Conservation (phyloP, 1,284 basidiomycete genomes). For the Naganishia sp. region DNA sequence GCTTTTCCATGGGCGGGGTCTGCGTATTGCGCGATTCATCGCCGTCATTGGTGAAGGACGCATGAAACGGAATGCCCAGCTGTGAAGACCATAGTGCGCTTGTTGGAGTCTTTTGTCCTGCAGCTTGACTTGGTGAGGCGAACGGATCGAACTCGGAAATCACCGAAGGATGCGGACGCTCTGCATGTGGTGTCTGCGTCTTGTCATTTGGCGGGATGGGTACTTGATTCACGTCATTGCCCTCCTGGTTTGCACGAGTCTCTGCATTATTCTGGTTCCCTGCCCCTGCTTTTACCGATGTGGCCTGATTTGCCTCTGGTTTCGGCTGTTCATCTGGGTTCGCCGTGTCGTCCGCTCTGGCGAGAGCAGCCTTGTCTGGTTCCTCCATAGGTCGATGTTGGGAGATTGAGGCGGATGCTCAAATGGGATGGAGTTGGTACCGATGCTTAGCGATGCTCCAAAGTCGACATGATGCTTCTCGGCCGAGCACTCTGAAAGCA, state of each 20-base stretch:
- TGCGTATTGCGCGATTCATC: background rate
- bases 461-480: too few species aligned
- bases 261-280: too few species aligned
- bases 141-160: constrained; percentile 51
- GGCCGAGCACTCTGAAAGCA: too few species aligned
- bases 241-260: background rate
- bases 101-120: background rate
- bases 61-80: background rate
- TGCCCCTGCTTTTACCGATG: too few species aligned
- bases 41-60: background rate
- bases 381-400: too few species aligned
- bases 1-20: background rate
- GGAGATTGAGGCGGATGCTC: too few species aligned
- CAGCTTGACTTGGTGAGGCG: constrained; percentile 36
- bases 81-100: background rate
- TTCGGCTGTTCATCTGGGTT: too few species aligned
- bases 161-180: constrained; percentile 17
- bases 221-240: background rate
- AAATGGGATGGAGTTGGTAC: too few species aligned
- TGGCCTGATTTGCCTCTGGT: too few species aligned
- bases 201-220: background rate
- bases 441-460: too few species aligned
- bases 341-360: too few species aligned
- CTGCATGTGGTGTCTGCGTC: background rate
- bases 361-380: too few species aligned